Base-by-base conservation (phyloP, 306 rosid genomes). In the Herpetospermum pedunculosum region DNA sequence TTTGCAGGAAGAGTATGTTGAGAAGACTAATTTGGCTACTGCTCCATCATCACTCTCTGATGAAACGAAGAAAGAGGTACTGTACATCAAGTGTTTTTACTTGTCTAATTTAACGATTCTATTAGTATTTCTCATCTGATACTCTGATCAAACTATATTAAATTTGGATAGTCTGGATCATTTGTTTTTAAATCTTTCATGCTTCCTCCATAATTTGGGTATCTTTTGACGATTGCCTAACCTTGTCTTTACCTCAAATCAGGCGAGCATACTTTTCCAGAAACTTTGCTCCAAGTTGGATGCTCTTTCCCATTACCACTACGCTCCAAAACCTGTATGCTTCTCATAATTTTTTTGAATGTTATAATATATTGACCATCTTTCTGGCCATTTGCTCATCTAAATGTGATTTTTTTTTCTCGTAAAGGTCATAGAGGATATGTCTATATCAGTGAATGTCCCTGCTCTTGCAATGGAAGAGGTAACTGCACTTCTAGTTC, bases 391-490 rank as follows among this genome's bases (percentile, higher is more conserved):
- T 30, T 52, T 44, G 29, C 71, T 77, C 54, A 21, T 68, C 78
- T 65, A 44, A 47, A 67, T 76, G 46, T 64, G 70, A 49, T 81
- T 32, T 81, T 18, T 18, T 69, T 81, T 63, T 46, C 75, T 77
- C 77, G 48, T 52, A 78, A 84, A 94, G 99, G 90, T 94, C 69
- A 83, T 94, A 50, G 99, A 94, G 86, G 99, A 89, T 76, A 89
- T 94, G 96, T 81, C 84, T 58, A 47, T 94, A 79, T 89, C 87
- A 79, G 73, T 76, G 25, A 91, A 91, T 82, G 89, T 95, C 77
- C 97, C 99, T 55, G 99, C 99, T 74, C 86, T 95, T 21, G 96
- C 91, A 80, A 95, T 95, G 92, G 99, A 95, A 91, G 99, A 95
- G 87, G 99, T 91, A 85, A 78, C 28, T 63, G 57, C 80, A 79